Evolutionary conservation across 2,329 filamentous ascomycete genomes (phyloP).

Genomic region (Fusarium penzigii): DNA sequence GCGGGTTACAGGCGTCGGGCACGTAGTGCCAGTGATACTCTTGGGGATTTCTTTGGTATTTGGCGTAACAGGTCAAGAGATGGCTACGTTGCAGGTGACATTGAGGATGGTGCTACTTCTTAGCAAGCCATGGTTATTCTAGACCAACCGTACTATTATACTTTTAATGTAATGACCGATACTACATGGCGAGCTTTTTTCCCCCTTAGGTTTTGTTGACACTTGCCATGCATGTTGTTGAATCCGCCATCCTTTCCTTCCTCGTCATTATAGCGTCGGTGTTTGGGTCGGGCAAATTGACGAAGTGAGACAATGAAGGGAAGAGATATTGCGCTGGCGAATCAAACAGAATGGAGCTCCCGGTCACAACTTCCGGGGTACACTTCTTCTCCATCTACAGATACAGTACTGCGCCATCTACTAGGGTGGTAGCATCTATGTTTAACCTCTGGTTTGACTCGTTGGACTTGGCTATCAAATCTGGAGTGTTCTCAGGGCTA

Average conservation of each 20-base stretch:
- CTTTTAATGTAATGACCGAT: background rate
- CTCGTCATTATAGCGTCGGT: conserved; percentile 22
- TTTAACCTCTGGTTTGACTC: background rate
- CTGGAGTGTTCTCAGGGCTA: too few relatives aligned
- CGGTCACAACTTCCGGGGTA: background rate
- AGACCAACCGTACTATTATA: background rate
- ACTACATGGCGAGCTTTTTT: background rate
- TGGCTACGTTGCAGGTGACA: conserved; percentile 19
- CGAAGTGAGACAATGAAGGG: conserved; percentile 7
- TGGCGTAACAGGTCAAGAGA: conserved; percentile 34
- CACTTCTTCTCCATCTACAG: background rate
- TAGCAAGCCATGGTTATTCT: background rate
- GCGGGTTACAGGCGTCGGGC: conserved; percentile 32
- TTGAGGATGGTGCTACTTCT: conserved; percentile 20
- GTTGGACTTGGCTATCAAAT: background rate
- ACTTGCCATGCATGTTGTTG: too few relatives aligned
- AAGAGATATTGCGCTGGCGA: background rate
- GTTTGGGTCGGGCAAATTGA: conserved; percentile 24
- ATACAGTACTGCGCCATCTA: background rate
- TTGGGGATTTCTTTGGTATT: conserved; percentile 42
- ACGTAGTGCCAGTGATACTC: conserved; percentile 44
- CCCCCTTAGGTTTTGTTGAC: too few relatives aligned
- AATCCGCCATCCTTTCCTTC: too few relatives aligned
- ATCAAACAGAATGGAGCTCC: background rate
- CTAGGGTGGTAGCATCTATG: background rate